Base-by-base conservation (phyloP, 2,329 filamentous ascomycete species). In the Colletotrichum navitas region DNA sequence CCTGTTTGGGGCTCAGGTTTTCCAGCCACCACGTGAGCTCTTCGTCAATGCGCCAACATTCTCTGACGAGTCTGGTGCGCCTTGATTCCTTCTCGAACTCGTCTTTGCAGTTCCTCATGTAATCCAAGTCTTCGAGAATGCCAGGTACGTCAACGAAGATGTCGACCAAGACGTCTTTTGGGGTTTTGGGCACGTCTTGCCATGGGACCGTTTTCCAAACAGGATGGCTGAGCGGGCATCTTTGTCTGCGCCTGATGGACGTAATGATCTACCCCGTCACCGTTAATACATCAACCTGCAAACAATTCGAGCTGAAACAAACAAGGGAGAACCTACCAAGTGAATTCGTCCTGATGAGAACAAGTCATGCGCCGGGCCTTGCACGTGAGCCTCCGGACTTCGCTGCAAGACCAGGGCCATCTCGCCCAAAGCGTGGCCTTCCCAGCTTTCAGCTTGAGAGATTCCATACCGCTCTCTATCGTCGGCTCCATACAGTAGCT, bases 171-270 rank as follows among this genome's bases (percentile, higher is more conserved):
- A 77, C 73, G 55, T 82, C 80, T 29, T 77, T 78, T 16, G 74
- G 63, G 8, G 78, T 73, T 43, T 79, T 81, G 0, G 79, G 76
- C 3, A 74, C 73, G 6, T 71, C 61, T 39, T 74, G 71, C 79
- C 79, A 82, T 0, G 80, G 80, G 24, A 79, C 63, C 7, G 73
- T 79, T 47, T 78, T 78, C 80, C 80, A 82, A 47, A 77, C 77
- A 0, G 74, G 76, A 2, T 72, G 75, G 60, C 77, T 76, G 11
- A 82, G 74, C 21, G 75, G 72, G 39, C 74, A 78, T 34, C 76
- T 75, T 41, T 68, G 66, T 12, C 76, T 72, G 32, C 71, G 60
- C 43, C 70, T 75, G 39, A 77, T 63, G 32, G 73, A 61, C 11
- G 66, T 62, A 7, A 73, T 71, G 2, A 64, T 34, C 71, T 74